These are phyloP conservation scores for Alectoria sarmentosa DNA, from an alignment of 495 filamentous ascomycete genomes.

Conservation along the genomic window DNA sequence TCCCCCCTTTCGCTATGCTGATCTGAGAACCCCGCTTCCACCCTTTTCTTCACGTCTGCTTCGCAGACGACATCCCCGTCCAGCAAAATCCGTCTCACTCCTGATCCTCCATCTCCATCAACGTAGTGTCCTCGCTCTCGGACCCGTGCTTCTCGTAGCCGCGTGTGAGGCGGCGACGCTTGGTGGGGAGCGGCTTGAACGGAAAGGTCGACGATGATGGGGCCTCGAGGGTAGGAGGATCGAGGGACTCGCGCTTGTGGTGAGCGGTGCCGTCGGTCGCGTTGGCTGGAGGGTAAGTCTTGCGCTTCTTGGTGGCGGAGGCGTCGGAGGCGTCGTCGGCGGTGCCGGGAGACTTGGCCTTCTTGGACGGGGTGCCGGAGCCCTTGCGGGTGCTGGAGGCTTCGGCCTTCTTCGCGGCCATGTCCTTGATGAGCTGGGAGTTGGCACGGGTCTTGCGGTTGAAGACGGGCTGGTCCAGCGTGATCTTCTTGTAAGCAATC, in stretches of 20 bases:
- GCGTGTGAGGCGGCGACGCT: not conserved
- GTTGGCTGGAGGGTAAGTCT: not conserved
- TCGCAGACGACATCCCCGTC: not conserved
- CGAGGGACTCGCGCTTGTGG: not conserved
- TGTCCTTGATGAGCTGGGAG: not conserved
- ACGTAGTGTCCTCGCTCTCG: not conserved
- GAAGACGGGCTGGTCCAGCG: not conserved
- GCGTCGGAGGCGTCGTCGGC: not conserved
- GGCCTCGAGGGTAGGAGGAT: not conserved
- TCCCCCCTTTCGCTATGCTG: not conserved
- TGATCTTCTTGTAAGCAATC: conserved; percentile 1
- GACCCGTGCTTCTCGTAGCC: not conserved
- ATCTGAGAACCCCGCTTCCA: not conserved
- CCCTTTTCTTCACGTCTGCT: not conserved
- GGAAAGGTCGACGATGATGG: not conserved
- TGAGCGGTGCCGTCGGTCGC: too few species aligned
- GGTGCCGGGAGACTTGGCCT: not conserved
- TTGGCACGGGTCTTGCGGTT: not conserved
- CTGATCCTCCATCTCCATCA: not conserved
- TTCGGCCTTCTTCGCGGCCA: not conserved
- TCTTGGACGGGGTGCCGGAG: not conserved
- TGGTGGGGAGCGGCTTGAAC: not conserved
- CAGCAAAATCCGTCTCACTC: not conserved
- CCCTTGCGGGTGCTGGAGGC: not conserved
- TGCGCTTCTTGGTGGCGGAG: not conserved